Conservation (phyloP, 2,329 filamentous ascomycete genomes). For the Stemphylium lycopersici region DNA sequence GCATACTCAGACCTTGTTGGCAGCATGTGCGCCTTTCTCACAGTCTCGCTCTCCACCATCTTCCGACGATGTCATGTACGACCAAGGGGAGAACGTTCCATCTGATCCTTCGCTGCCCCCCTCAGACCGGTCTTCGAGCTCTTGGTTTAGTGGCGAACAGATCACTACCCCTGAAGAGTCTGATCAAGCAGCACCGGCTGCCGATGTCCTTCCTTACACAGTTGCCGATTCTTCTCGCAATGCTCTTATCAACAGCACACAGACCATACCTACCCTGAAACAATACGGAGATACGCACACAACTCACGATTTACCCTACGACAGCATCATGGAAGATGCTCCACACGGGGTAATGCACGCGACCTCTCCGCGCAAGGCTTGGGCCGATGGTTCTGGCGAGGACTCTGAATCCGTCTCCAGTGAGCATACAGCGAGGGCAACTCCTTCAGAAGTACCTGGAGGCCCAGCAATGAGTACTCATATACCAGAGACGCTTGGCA, state of each 20-base stretch:
- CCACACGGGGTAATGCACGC: slow-evolving; percentile 13
- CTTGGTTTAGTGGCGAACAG: slow-evolving; percentile 25
- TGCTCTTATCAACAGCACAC: slow-evolving; percentile 53
- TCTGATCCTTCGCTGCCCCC: slow-evolving; percentile 24
- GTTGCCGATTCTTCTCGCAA: slow-evolving; percentile 43
- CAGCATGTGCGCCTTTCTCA: slow-evolving; percentile 14
- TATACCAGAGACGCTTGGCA: slow-evolving; percentile 9
- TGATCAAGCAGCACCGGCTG: slow-evolving; percentile 10
- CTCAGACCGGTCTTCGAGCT: slow-evolving; percentile 26
- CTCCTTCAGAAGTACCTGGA: slow-evolving; percentile 19
- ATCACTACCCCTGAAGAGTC: slow-evolving; percentile 25
- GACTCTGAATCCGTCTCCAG: slow-evolving; percentile 36
- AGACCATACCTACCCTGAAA: slow-evolving; percentile 46
- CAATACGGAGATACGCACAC: slow-evolving; percentile 19
- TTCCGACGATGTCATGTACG: slow-evolving; percentile 28
- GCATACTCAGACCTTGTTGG: slow-evolving; percentile 47
- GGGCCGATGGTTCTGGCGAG: slow-evolving; percentile 50
- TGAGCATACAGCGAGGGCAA: slow-evolving; percentile 30
- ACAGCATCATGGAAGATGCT: slow-evolving; percentile 24
- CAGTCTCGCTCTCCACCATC: slow-evolving; percentile 30
- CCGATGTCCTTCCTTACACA: slow-evolving; percentile 28
- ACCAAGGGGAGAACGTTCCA: slow-evolving; percentile 14
- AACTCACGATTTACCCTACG: slow-evolving; percentile 8
- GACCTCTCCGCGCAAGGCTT: slow-evolving; percentile 23
- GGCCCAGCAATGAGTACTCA: slow-evolving; percentile 6